Base-by-base conservation (phyloP, 352 stramenopile species). In the Pythium utonaiense region DNA sequence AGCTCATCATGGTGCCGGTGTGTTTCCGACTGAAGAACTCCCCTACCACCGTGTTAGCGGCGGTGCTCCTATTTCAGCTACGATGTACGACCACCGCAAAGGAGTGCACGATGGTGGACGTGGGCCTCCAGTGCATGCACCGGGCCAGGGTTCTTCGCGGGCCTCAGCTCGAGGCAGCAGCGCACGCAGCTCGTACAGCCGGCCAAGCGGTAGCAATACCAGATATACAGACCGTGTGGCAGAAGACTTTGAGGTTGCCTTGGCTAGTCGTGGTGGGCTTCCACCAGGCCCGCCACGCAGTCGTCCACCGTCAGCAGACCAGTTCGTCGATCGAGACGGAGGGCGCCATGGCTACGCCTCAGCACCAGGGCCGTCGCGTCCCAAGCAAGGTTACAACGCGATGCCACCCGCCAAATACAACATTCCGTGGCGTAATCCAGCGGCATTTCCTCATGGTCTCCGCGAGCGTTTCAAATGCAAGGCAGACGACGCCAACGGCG, bases 381-480 rank as follows among this genome's bases (percentile, higher is more conserved):
- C 13, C 24, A 27, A 45, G n/a, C 50, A 48, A 3, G n/a, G 25
- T 17, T 53, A 41, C 17, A 10, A 33, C 19, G 28, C 42, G 27
- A 28, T 57, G 40, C 59, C 40, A n/a, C 51, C 59, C 9, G 52
- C 55, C 67, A 81, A 60, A 28, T 56, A 53, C 49, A 65, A 56
- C 25, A 65, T 73, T 14, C 66, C 66, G 12, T 73, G 66, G 66
- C 49, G 66, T 9, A 73, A 69, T 50, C 50, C 62, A 8, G 36
- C 57, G 12, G 53, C 61, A 2, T 69, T 69, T n/a, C 66, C 66
- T 14, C n/a, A 48, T 25, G 38, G 40, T 10, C 42, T 73, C 1
- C 40, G 22, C 42, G 64, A 74, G 45, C 61, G 66, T 5, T 74
- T 74, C 59, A 57, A 59, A n/a, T 74, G 61, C 52, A 28, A 60